phyloP scores from a whole-genome alignment of 176 grass and related monocot species.

The Carex myosuroides region DNA sequence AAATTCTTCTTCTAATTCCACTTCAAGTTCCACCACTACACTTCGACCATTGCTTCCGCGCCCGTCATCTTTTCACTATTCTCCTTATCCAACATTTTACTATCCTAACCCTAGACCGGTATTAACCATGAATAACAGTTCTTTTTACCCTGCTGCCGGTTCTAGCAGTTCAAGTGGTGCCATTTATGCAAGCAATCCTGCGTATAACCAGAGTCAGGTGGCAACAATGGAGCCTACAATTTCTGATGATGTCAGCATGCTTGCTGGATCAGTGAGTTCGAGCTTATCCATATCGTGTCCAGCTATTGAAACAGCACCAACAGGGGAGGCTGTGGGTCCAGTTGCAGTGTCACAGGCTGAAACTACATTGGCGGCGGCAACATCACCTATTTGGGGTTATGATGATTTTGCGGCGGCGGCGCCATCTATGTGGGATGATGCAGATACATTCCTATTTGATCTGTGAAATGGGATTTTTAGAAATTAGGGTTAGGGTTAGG shows the following conservation, averaged over 20 bases:
- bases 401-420: conserved; percentile 50
- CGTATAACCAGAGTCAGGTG: not conserved
- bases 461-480: conserved; percentile 24
- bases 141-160: not conserved
- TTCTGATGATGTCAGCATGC: conserved; percentile 27
- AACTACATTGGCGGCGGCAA: conserved; percentile 6
- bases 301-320: not conserved
- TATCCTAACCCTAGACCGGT: conserved; percentile 1
- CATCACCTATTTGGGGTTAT: conserved; percentile 32
- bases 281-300: conserved; percentile 12
- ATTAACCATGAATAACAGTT: not conserved
- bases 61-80: conserved; percentile 7
- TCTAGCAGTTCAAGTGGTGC: not conserved
- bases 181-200: conserved; percentile 32
- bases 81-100: conserved; percentile 22
- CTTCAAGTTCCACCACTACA: conserved; percentile 12
- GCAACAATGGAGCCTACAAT: not conserved
- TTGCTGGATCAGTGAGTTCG: conserved; percentile 25
- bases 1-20: conserved; percentile 21
- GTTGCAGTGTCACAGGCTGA: conserved; percentile 3
- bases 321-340: conserved; percentile 1
- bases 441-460: conserved; percentile 57
- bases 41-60: conserved; percentile 16
- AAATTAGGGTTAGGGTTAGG: conserved; percentile 26
- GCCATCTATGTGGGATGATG: conserved; percentile 61